A percentile compares a stretch with the other conserved stretches of the same genome.
Evolutionary conservation across 352 stramenopile genomes (phyloP).

Genomic region (Phytophthora fragariaefolia): DNA sequence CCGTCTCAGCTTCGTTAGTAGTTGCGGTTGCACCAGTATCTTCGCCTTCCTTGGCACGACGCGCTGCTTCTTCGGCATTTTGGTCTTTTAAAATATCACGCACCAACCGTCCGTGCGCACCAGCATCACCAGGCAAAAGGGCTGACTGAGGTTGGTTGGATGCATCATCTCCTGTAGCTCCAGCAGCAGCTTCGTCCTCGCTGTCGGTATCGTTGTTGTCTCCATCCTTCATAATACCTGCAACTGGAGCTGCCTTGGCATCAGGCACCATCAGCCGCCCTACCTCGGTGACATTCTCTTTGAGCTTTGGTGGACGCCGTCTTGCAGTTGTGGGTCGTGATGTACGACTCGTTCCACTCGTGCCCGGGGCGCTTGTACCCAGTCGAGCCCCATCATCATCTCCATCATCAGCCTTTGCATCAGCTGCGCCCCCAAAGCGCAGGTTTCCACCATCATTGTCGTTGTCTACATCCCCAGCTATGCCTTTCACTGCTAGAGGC

Average conservation of each 20-base stretch:
- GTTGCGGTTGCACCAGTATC: constrained; percentile 49
- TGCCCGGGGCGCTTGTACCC: constrained; percentile 43
- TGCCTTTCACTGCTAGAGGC: constrained; percentile 51
- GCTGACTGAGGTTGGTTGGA: constrained; percentile 40
- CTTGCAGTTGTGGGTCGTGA: constrained; percentile 86
- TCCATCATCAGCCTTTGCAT: constrained; percentile 43
- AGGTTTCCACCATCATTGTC: constrained; percentile 62
- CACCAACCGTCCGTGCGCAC: constrained; percentile 72
- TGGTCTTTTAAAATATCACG: constrained; percentile 87
- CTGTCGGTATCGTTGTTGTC: constrained; percentile 81
- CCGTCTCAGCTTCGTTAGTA: constrained; percentile 69
- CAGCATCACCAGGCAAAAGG: constrained; percentile 45
- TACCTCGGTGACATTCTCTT: constrained; percentile 87
- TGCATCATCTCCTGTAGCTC: constrained; percentile 27
- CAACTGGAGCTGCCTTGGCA: constrained; percentile 78
- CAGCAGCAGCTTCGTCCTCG: constrained; percentile 52
- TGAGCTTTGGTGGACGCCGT: constrained; percentile 86
- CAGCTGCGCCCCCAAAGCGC: constrained; percentile 41
- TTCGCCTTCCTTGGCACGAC: constrained; percentile 74
- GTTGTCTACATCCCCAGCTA: constrained; percentile 35
- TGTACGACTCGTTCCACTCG: constrained; percentile 69
- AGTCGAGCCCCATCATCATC: constrained; percentile 34
- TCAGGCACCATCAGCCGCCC: constrained; percentile 73
- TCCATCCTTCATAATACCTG: constrained; percentile 85
- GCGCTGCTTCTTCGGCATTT: constrained; percentile 68